These are phyloP conservation scores for Anthracocystis walkeri DNA, from an alignment of 1,284 basidiomycete genomes.

Conservation along the genomic window DNA sequence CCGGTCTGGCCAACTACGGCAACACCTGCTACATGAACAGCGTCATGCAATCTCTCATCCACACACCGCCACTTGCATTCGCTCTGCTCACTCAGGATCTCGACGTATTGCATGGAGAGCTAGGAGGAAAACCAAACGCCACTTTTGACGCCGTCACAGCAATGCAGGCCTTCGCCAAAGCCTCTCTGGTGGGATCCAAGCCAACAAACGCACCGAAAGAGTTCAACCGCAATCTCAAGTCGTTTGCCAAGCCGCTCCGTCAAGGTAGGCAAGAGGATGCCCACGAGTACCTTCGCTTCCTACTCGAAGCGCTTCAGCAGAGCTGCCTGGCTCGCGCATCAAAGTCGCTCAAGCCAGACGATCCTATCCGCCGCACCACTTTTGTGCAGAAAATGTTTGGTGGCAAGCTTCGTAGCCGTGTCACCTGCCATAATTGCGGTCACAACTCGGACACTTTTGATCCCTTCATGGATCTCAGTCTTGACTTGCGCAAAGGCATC, in stretches of 20 bases:
- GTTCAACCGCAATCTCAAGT: conserved; percentile 70
- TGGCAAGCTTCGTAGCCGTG: conserved; percentile 89
- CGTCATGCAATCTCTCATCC: conserved; percentile 90
- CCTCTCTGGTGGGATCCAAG: conserved; percentile 37
- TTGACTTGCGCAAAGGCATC: conserved; percentile 72
- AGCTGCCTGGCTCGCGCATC: conserved; percentile 80
- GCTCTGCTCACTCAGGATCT: conserved; percentile 75
- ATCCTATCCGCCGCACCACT: conserved; percentile 82
- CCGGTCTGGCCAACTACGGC: conserved; percentile 87
- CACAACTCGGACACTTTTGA: conserved; percentile 97
- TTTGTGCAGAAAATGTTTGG: conserved; percentile 96
- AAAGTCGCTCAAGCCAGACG: conserved; percentile 74
- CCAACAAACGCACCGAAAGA: conserved; percentile 50
- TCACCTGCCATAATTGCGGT: conserved; percentile 85
- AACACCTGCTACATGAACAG: conserved; percentile 99
- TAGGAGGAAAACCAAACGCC: conserved; percentile 47
- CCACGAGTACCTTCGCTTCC: conserved; percentile 96
- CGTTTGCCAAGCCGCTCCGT: conserved; percentile 90
- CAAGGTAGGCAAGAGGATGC: conserved; percentile 95
- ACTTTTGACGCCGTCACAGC: conserved; percentile 58
- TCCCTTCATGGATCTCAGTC: conserved; percentile 86
- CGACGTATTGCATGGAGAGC: conserved; percentile 71
- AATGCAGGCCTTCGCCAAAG: conserved; percentile 77
- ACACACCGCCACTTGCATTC: conserved; percentile 88
- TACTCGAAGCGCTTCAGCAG: conserved; percentile 90